Evolutionary conservation across 2,329 filamentous ascomycete species (phyloP).

Genomic region (Colletotrichum falcatum): DNA sequence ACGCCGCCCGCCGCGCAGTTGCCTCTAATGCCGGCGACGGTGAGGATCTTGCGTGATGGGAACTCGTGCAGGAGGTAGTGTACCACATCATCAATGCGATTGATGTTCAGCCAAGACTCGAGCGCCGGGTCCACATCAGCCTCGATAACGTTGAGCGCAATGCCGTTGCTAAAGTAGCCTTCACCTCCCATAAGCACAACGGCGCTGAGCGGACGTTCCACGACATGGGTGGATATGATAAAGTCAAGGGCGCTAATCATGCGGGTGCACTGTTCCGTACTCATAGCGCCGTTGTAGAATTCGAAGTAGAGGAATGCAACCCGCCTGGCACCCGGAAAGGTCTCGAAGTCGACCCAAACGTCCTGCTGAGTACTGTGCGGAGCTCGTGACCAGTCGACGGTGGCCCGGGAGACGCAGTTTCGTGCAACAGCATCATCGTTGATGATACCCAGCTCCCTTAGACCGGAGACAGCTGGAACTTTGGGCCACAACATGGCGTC

Average conservation of each 20-base stretch:
- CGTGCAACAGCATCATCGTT: constrained; percentile 37
- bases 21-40: constrained; percentile 54
- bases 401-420: constrained; percentile 31
- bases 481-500: constrained; percentile 56
- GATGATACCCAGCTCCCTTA: constrained; percentile 51
- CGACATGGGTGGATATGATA: constrained; percentile 48
- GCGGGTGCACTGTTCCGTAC: constrained; percentile 52
- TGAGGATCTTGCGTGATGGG: constrained; percentile 50
- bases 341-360: constrained; percentile 53
- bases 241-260: constrained; percentile 52
- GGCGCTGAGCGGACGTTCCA: constrained; percentile 48
- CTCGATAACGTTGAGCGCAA: constrained; percentile 58
- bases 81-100: constrained; percentile 57
- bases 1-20: constrained; percentile 59
- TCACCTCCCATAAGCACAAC: constrained; percentile 55
- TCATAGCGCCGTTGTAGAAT: constrained; percentile 59
- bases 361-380: constrained; percentile 52
- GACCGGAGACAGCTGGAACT: constrained; percentile 51
- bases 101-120: constrained; percentile 59
- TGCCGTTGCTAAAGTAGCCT: constrained; percentile 58
- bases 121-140: constrained; percentile 50
- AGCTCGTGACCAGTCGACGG: constrained; percentile 47
- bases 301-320: constrained; percentile 56
- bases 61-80: constrained; percentile 54
- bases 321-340: constrained; percentile 44